phyloP scores from a whole-genome alignment of 495 filamentous ascomycete genomes.

The Copromyces sp. region DNA sequence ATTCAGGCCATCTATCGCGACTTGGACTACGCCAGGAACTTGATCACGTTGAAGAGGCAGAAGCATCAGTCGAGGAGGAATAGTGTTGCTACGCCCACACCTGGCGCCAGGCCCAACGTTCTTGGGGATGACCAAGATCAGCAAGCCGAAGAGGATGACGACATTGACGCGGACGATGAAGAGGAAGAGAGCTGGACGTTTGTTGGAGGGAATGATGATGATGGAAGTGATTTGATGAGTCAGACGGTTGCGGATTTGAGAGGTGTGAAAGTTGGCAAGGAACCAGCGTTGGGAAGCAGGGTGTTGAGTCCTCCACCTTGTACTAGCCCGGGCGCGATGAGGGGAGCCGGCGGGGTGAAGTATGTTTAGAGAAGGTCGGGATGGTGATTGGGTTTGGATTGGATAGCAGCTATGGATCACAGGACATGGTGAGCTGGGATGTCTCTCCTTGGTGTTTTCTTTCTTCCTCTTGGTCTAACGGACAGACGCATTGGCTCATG shows the following conservation, averaged over 20 bases:
- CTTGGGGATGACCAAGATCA: constrained; percentile 3
- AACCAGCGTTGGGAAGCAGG: neutral
- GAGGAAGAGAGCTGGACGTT: constrained; percentile 43
- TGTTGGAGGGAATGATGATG: constrained; percentile 26
- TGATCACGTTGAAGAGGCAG: constrained; percentile 54
- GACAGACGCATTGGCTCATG: neutral
- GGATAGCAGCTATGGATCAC: neutral
- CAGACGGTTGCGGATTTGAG: constrained; percentile 15
- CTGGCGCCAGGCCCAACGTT: neutral
- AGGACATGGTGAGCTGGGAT: neutral
- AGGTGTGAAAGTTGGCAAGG: neutral
- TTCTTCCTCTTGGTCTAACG: neutral
- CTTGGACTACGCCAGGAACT: constrained; percentile 84
- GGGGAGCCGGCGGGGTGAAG: neutral
- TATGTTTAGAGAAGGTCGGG: neutral
- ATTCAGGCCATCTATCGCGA: constrained; percentile 93
- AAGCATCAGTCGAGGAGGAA: constrained; percentile 45
- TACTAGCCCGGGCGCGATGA: neutral
- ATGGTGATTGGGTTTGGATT: neutral
- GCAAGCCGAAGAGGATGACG: constrained; percentile 16
- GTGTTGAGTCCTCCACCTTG: neutral
- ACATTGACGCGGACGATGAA: constrained; percentile 17
- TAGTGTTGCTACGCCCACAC: neutral
- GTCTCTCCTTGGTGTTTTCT: neutral
- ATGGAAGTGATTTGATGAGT: neutral